Percentiles rank a stretch among this genome's conserved stretches.
Conservation (phyloP, 2,329 filamentous ascomycete species). For the Ascochyta fabae region DNA sequence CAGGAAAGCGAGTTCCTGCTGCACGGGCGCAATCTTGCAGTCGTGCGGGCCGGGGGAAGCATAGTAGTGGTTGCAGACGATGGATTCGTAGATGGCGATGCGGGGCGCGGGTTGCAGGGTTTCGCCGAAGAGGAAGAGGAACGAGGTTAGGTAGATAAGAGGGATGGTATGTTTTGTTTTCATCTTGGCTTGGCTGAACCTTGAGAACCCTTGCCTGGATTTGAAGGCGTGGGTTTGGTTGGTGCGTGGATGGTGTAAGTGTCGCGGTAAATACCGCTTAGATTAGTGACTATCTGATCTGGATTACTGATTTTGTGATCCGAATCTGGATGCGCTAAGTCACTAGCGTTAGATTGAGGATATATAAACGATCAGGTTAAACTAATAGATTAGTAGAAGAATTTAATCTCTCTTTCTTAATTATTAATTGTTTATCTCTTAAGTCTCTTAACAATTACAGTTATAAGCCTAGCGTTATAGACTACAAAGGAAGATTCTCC, state of each 20-base stretch:
- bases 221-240: not conserved
- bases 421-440: too few relatives aligned
- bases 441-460: too few relatives aligned
- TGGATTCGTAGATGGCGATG: constrained; percentile 26
- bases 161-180: constrained; percentile 14
- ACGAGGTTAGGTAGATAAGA: constrained; percentile 25
- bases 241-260: not conserved
- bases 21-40: constrained; percentile 26
- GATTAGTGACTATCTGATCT: too few relatives aligned
- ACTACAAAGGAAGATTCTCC: too few relatives aligned
- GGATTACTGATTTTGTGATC: too few relatives aligned
- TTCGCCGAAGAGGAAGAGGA: constrained; percentile 30
- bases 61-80: constrained; percentile 24
- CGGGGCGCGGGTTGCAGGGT: constrained; percentile 28
- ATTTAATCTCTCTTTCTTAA: too few relatives aligned
- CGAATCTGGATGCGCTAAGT: too few relatives aligned
- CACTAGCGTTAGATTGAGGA: too few relatives aligned
- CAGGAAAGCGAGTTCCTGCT: constrained; percentile 23
- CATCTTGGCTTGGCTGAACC: constrained; percentile 3
- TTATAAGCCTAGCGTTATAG: too few relatives aligned
- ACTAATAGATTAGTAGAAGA: too few relatives aligned
- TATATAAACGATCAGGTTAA: too few relatives aligned
- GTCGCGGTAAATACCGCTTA: too few relatives aligned
- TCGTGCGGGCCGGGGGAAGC: constrained; percentile 9
- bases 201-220: not conserved